These are phyloP conservation scores for Fonsecaea monophora DNA, from an alignment of 2,329 filamentous ascomycete species.

Conservation along the genomic window DNA sequence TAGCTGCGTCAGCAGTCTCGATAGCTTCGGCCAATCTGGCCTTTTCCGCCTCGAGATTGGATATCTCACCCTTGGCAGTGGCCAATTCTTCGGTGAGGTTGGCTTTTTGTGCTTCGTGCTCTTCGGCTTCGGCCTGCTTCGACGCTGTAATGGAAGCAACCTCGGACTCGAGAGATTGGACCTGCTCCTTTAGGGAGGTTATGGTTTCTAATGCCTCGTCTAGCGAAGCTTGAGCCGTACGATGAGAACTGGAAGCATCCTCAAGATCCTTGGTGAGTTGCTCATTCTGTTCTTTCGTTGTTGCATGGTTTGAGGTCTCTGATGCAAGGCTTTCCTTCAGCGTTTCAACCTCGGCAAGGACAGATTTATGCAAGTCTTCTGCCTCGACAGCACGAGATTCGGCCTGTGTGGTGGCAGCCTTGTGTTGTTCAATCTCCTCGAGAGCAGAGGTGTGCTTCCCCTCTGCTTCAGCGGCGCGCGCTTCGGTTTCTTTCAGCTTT, in stretches of 20 bases:
- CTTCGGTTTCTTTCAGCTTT: slow-evolving; percentile 3
- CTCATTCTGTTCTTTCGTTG: slow-evolving; percentile 23
- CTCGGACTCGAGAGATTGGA: slow-evolving; percentile 13
- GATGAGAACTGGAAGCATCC: slow-evolving; percentile 17
- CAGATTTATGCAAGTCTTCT: slow-evolving; percentile 24
- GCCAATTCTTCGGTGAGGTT: slow-evolving; percentile 26
- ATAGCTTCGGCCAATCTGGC: slow-evolving; percentile 19
- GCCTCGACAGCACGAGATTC: slow-evolving; percentile 2
- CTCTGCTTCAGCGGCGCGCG: neutral
- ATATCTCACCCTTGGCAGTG: slow-evolving; percentile 9
- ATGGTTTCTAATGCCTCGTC: slow-evolving; percentile 26
- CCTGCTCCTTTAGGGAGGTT: slow-evolving; percentile 16
- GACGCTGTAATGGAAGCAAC: slow-evolving; percentile 49
- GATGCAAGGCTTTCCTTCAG: slow-evolving; percentile 23
- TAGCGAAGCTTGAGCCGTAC: slow-evolving; percentile 20
- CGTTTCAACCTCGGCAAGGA: slow-evolving; percentile 19
- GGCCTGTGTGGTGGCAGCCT: neutral
- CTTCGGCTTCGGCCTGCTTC: slow-evolving; percentile 38
- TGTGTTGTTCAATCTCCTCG: slow-evolving; percentile 5
- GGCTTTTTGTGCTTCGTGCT: slow-evolving; percentile 12
- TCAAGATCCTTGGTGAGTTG: slow-evolving; percentile 22
- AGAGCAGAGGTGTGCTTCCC: slow-evolving; percentile 8
- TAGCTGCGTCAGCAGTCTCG: slow-evolving; percentile 10
- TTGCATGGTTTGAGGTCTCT: slow-evolving; percentile 12
- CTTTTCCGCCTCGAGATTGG: slow-evolving; percentile 27